These are phyloP conservation scores for Teratosphaeria destructans DNA, from an alignment of 2,329 filamentous ascomycete species.

Conservation along the genomic window DNA sequence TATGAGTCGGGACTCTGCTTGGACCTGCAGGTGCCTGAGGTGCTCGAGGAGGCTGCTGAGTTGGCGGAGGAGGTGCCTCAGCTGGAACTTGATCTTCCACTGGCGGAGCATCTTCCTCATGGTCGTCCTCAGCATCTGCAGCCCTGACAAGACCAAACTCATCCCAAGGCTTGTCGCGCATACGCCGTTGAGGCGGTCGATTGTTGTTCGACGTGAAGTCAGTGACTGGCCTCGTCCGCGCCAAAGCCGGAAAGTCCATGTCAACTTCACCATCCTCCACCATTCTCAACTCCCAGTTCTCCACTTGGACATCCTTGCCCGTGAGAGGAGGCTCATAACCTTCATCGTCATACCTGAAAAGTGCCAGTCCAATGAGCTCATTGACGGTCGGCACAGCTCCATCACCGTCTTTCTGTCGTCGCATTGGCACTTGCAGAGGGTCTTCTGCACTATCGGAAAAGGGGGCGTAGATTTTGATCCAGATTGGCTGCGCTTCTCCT, in stretches of 20 bases:
- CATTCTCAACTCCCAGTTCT: conserved; percentile 74
- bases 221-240: conserved; percentile 61
- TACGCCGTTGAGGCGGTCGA: conserved; percentile 50
- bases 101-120: conserved; percentile 50
- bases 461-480: conserved; percentile 66
- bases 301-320: conserved; percentile 60
- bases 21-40: conserved; percentile 21
- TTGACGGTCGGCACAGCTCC: conserved; percentile 58
- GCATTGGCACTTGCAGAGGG: conserved; percentile 61
- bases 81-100: background rate
- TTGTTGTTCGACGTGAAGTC: conserved; percentile 74
- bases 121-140: conserved; percentile 51
- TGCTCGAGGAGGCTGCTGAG: conserved; percentile 17
- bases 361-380: conserved; percentile 69
- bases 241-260: conserved; percentile 71
- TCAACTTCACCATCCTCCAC: conserved; percentile 77
- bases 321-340: conserved; percentile 58
- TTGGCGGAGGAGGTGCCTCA: background rate
- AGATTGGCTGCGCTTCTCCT: conserved; percentile 65
- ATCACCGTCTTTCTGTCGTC: conserved; percentile 58
- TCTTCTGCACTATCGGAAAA: conserved; percentile 56
- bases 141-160: conserved; percentile 74
- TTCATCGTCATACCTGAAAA: conserved; percentile 71
- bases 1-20: conserved; percentile 32
- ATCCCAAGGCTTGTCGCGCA: conserved; percentile 67